A percentile compares a stretch with the other conserved stretches of the same genome.
phyloP scores from a whole-genome alignment of 1,139 yeast genomes.

The Candida mesenterica region DNA sequence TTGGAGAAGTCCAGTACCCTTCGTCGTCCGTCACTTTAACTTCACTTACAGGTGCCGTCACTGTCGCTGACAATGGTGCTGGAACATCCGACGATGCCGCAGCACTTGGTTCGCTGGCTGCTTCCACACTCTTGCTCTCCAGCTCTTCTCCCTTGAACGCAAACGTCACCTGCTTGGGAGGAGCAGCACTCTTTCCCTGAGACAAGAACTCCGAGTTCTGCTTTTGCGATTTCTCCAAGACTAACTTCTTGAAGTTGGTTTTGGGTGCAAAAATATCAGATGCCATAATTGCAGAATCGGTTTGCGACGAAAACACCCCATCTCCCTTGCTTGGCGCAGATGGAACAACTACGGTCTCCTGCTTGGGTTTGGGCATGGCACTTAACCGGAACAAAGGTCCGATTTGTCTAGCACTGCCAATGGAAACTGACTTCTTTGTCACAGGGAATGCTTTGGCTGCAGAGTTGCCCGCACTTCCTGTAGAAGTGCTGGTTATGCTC shows the following conservation, averaged over 20 bases:
- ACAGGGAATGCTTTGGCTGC: conserved; percentile 1
- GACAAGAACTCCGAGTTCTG: conserved; percentile 11
- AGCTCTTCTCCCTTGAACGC: conserved; percentile 16
- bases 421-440: conserved; percentile 50
- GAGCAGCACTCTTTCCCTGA: conserved; percentile 6
- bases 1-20: conserved; percentile 89
- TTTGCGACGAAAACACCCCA: conserved; percentile 26
- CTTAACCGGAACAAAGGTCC: conserved; percentile 44
- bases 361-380: conserved; percentile 14
- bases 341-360: conserved; percentile 2
- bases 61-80: not conserved
- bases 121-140: conserved; percentile 1
- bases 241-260: conserved; percentile 53
- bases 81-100: not conserved
- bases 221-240: conserved; percentile 46
- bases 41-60: not conserved
- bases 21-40: conserved; percentile 34
- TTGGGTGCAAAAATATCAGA: conserved; percentile 75
- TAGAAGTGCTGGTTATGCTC: conserved; percentile 30
- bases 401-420: conserved; percentile 62
- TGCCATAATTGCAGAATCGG: conserved; percentile 67
- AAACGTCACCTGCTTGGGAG: conserved; percentile 37
- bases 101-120: not conserved
- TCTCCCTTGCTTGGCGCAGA: conserved; percentile 16
- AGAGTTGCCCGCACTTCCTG: conserved; percentile 7